A percentile compares a stretch with the other conserved stretches of the same genome.
phyloP scores from a whole-genome alignment of 805 yeast species.

The Lipomyces sp. region DNA sequence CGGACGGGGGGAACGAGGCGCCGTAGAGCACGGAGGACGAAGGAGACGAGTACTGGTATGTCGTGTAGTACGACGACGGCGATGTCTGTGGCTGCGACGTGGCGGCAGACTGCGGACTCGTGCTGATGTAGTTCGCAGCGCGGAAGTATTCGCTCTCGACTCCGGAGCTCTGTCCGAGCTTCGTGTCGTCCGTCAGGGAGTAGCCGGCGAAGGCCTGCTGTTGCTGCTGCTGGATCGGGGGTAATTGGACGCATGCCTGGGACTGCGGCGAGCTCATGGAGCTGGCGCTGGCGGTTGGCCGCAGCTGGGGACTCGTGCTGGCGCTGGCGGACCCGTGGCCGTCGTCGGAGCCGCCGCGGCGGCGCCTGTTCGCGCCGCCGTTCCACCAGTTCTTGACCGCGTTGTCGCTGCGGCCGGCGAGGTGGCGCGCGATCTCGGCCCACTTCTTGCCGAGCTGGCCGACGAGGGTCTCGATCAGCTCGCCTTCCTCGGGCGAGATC shows the following conservation, averaged over 20 bases:
- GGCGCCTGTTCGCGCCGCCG: constrained; percentile 82
- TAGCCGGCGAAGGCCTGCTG: background rate
- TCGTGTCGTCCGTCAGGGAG: too few species aligned
- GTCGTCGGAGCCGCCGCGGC: constrained; percentile 36
- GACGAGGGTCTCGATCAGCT: constrained; percentile 73
- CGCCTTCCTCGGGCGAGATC: constrained; percentile 80
- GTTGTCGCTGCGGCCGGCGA: constrained; percentile 78
- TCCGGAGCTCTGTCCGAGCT: too few species aligned
- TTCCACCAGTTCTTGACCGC: constrained; percentile 93
- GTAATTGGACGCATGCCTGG: background rate
- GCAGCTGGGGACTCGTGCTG: background rate
- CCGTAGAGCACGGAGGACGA: background rate
- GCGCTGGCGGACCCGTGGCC: background rate
- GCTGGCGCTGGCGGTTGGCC: background rate
- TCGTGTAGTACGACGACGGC: background rate
- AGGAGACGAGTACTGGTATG: background rate
- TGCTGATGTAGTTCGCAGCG: too few species aligned
- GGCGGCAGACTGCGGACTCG: background rate
- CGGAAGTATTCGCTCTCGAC: too few species aligned
- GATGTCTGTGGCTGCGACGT: background rate
- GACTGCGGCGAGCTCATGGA: background rate
- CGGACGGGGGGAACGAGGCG: background rate
- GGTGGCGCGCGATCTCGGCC: constrained; percentile 90
- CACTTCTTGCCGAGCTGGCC: constrained; percentile 78
- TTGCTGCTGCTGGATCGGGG: constrained; percentile 1